Base-by-base conservation (phyloP, 768 basidiomycete genomes). In the Dentipellis sp. region DNA sequence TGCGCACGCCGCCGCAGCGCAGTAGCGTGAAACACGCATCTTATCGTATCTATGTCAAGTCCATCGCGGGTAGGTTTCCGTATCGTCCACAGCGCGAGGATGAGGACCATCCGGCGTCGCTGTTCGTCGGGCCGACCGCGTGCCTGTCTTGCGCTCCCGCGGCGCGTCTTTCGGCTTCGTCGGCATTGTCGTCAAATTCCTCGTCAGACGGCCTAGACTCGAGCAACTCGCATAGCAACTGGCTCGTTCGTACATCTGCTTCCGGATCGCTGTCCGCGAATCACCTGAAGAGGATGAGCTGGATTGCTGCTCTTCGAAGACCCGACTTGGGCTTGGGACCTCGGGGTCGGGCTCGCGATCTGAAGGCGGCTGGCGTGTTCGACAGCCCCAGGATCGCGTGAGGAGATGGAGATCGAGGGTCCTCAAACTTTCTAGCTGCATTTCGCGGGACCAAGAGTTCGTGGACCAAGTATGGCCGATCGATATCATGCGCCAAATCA, bases 41-140 rank as follows among this genome's bases (percentile, higher is more conserved):
- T 59, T 64, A 88, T 93, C 73, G 75, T 46, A 83, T 76, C 50
- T 94, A 78, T 64, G 95, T 92, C 63, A 76, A 78, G 63, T 84
- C 88, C 62, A 88, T 72, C 10, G 88, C 72, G 0, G 93, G 91
- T 38, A 93, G 67, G 17, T n/a, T n/a, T n/a, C n/a, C 93, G 78
- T 66, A 94, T 64, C 19, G 79, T 83, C 90, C 90, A 93, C 60
- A 86, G 88, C 2, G 80, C 88, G 4, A 93, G 67, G 16, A 88
- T 72, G 4, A 95, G 73, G 40, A 93, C 76, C 3, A n/a, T n/a
- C n/a, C n/a, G n/a, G 84, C 81, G 35, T 95, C 72, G 29, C 74
- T 82, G 52, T 75, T 76, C 22, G 71, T 72, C 1, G 78, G 74
- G 10, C 65, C 66, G 55, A n/a, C n/a, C n/a, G 76, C 75, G 49